Evolutionary conservation across 2,329 filamentous ascomycete genomes (phyloP), one percentile per base, ranked within the genome.

Genomic region (Ophiostoma australiae): DNA sequence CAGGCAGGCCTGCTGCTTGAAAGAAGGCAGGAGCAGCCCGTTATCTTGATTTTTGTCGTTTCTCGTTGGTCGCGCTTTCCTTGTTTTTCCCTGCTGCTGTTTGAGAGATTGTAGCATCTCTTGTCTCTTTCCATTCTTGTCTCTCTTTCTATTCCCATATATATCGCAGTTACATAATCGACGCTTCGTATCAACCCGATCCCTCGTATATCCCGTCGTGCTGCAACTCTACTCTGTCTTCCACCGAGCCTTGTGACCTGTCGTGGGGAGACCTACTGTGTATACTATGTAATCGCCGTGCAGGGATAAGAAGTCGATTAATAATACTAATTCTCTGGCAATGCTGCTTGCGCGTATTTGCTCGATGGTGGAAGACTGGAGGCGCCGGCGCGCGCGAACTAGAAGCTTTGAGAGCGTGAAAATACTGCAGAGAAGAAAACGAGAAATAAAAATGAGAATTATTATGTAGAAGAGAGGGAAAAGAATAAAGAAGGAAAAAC

Each of bases 1-100:
- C 8, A 58, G 27, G 52, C 17, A 20, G 41, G 37, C 37, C 6
- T n/a, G n/a, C n/a, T n/a, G n/a, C n/a, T n/a, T 10, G 1, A 27
- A 27, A 61, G 58, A 41, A 55, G 61, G 61, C 33, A 58, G 35
- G 35, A 67, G 31, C 65, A 61, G 23, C 10, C 48, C 35, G 48
- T 68, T 68, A 68, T 68, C 69, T 58, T 61, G 63, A 44, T 68
- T 61, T 58, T 41, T 33, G 55, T 17, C 41, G 27, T 68, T 67
- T 67, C 52, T 23, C 23, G 15, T 68, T 27, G 33, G n/a, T 52
- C 70, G 66, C 55, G 33, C 44, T 10, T 70, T 68, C 70, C 70
- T 69, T 71, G 66, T 33, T 69, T 71, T 71, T 41, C 13, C 35
- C n/a, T 65, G 23, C 33, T 66, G 63, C 33, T 39, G 27, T 39